Base-by-base conservation (phyloP, 164 flowering plant genomes). In the Chloranthus sessilifolius region DNA sequence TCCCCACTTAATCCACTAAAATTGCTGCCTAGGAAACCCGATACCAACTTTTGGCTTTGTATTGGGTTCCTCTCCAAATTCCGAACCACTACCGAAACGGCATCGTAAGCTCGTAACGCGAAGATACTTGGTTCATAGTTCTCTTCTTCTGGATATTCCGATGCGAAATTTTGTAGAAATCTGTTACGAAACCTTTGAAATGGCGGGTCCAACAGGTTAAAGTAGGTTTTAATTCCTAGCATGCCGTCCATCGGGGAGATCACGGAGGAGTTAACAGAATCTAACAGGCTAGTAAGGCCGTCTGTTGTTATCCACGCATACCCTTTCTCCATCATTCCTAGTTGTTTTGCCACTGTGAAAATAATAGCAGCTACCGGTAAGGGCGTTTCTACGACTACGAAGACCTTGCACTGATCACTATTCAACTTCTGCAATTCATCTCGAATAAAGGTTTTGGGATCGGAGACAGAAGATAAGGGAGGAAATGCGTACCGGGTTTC, bases 271-370 rank as follows among this genome's bases (percentile, higher is more conserved):
- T 53, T 47, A 24, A 45, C 1, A 3, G 43, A 41, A 27, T 47
- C 44, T 3, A 61, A 4, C 17, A 24, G 14, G 27, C 25, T 47
- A 23, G 65, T 33, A 19, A 61, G n/a, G 1, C 36, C 24, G 17
- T 48, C 55, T 7, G 54, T 41, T 5, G 39, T 49, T 5, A 61
- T 54, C 65, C 65, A 61, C 1, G 49, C 65, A 24, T 43, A 47
- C 7, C 40, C 65, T 27, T 26, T 54, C 27, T 33, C 55, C 55
- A 61, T 61, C 21, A 61, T 9, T 7, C 37, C 71, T 12, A 63
- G 26, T 16, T 53, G 25, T 20, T 64, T 58, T 6, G 83, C 83
- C 54, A 47, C 59, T 30, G 10, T 23, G 14, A 60, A 64, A 27
- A 69, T n/a, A 17, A 22, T 52, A 5, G 35, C 9, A 11, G 59